phyloP scores from a whole-genome alignment of 139 green algal genomes.

The Chlorella sp. region DNA sequence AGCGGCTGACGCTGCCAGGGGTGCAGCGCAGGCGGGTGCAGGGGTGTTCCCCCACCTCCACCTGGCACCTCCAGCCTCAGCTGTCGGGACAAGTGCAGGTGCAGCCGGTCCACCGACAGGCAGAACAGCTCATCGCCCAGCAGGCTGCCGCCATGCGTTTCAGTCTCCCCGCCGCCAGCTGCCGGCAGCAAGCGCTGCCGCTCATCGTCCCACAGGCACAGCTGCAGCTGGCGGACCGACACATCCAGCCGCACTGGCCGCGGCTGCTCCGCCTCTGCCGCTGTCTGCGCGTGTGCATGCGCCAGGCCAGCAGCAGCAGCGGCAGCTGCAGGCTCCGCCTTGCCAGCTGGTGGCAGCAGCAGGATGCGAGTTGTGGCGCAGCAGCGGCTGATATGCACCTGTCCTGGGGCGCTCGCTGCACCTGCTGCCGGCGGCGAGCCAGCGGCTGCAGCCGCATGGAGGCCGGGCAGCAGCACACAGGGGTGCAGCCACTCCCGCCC shows the following conservation, averaged over 20 bases:
- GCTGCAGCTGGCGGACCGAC: conserved; percentile 24
- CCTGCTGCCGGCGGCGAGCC: too few relatives aligned
- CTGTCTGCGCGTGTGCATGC: too few relatives aligned
- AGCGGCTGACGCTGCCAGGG: conserved; percentile 12
- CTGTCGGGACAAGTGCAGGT: conserved; percentile 4
- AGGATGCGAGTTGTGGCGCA: conserved; percentile 38
- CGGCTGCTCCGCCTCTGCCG: background rate
- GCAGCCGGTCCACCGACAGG: conserved; percentile 8
- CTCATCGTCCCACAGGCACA: conserved; percentile 60
- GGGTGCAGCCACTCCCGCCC: conserved; percentile 21
- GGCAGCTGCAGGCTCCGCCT: background rate
- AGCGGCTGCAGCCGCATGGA: background rate
- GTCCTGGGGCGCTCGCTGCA: background rate
- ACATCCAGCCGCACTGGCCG: conserved; percentile 1
- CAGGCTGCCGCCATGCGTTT: too few relatives aligned
- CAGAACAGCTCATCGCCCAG: conserved; percentile 22
- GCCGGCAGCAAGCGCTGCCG: conserved; percentile 28
- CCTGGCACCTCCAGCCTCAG: background rate
- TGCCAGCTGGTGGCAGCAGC: background rate
- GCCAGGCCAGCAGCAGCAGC: background rate
- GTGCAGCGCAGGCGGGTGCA: background rate
- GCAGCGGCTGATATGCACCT: conserved; percentile 13
- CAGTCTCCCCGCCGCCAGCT: background rate
- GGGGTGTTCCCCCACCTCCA: too few relatives aligned
- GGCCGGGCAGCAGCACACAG: conserved; percentile 34